A percentile compares a stretch with the other conserved stretches of the same genome.
phyloP scores from a whole-genome alignment of 176 grass and related monocot genomes.

The Triticum aestivum region DNA sequence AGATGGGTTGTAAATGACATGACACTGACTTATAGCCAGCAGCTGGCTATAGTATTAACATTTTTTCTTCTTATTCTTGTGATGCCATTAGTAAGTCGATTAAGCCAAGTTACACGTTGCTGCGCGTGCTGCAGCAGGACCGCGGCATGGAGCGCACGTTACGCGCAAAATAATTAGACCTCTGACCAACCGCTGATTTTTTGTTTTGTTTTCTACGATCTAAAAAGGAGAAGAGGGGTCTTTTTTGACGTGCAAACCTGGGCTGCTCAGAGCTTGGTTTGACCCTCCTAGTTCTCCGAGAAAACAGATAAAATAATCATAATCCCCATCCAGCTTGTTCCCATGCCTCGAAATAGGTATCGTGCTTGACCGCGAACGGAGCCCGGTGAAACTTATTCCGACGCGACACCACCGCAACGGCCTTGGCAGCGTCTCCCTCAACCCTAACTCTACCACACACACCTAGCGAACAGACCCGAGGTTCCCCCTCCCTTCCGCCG shows the following conservation, averaged over 20 bases:
- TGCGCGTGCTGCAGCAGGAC: not conserved
- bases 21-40: too few species aligned
- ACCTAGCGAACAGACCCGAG: too few species aligned
- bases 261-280: not conserved
- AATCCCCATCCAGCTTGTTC: not conserved
- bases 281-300: not conserved
- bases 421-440: too few species aligned
- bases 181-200: not conserved
- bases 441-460: too few species aligned
- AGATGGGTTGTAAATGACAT: too few species aligned
- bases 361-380: too few species aligned
- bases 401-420: too few species aligned
- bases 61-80: not conserved
- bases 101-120: not conserved
- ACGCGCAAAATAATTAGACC: conserved; percentile 4
- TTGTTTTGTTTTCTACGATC: too few species aligned
- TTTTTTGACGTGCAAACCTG: not conserved
- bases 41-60: not conserved
- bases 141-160: not conserved
- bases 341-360: not conserved
- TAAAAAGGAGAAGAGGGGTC: not conserved
- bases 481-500: too few species aligned
- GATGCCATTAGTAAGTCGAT: not conserved
- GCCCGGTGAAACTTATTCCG: too few species aligned
- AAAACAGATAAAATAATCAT: not conserved